Percentiles rank a stretch among this genome's conserved stretches.
These are phyloP conservation scores for Fagopyrum tataricum DNA, from an alignment of 148 eudicot genomes.

Conservation along the genomic window DNA sequence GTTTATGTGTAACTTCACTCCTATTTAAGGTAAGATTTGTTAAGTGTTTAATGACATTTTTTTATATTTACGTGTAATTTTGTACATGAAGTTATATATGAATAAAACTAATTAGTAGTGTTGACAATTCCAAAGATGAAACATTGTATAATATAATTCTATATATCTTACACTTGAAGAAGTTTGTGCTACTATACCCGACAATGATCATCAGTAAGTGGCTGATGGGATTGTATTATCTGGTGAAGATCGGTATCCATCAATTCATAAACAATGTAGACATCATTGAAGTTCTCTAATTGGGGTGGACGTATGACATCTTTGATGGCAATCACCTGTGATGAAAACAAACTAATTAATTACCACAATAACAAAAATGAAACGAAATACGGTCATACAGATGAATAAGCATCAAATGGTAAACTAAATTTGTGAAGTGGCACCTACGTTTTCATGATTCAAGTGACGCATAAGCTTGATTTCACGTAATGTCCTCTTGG, in stretches of 20 bases:
- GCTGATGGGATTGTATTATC: conserved; percentile 44
- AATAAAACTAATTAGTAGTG: neutral
- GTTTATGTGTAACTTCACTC: too few species aligned
- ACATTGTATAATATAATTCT: neutral
- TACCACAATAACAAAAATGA: neutral
- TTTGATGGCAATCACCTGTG: conserved; percentile 40
- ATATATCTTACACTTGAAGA: neutral
- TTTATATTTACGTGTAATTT: too few species aligned
- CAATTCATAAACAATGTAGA: conserved; percentile 39
- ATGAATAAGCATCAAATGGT: neutral
- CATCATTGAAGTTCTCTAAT: conserved; percentile 42
- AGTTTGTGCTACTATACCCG: conserved; percentile 27
- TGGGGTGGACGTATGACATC: conserved; percentile 49
- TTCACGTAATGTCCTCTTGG: conserved; percentile 42
- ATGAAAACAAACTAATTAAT: neutral
- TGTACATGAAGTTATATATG: neutral
- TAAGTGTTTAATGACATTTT: too few species aligned
- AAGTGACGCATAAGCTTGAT: conserved; percentile 40
- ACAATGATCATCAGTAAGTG: conserved; percentile 42
- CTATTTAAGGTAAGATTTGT: too few species aligned
- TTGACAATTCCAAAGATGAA: neutral
- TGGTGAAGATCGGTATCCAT: conserved; percentile 39
- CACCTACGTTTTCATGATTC: conserved; percentile 37
- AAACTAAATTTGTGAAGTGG: neutral
- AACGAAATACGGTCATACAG: neutral